Evolutionary conservation across 2,329 filamentous ascomycete species (phyloP), one percentile per base, ranked within the genome.

Genomic region (Hirsutella thompsonii): DNA sequence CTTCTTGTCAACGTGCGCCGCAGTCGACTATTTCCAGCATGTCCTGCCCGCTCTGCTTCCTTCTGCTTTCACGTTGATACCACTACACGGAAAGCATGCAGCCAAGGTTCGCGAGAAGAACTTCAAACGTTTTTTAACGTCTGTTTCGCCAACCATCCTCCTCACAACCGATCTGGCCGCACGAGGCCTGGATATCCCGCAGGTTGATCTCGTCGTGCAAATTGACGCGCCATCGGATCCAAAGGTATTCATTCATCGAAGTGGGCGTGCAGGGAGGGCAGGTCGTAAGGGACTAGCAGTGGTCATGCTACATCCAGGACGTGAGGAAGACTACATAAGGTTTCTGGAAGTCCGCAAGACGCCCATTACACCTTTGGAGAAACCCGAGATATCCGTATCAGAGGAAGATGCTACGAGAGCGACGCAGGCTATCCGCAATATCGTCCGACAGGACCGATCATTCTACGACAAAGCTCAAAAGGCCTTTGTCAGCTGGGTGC

Each of bases 171-270:
- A 96, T 56, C 79, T 96, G 20, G 87, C 90, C 2, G 86, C 90
- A 3, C 78, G 90, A 45, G 90, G 90, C 13, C 73, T 96, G 4
- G 90, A 96, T 57, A 92, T 95, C 41, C 88, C 89, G 0, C 79
- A 88, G 42, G 88, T 95, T 32, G 90, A 95, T 55, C 71, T 95
- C 2, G 89, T 95, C 4, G 74, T 94, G 1, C 90, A 95, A 56
- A 70, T 95, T 35, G 89, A 95, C 56, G 83, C 52, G 62, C 87
- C 55, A 1, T 86, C 82, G 33, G 89, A 95, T 52, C 86, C 89
- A 0, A 96, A 96, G 58, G 88, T 84, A 10, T 96, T 96, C 54
- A 86, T 98, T 45, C 92, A 98, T 60, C 81, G 92, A 5, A 83
- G 92, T 21, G 92, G 92, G 1, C 75, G 92, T 47, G 87, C 92